Base-by-base conservation (phyloP, 768 basidiomycete species). In the Mycena albidolilacea region DNA sequence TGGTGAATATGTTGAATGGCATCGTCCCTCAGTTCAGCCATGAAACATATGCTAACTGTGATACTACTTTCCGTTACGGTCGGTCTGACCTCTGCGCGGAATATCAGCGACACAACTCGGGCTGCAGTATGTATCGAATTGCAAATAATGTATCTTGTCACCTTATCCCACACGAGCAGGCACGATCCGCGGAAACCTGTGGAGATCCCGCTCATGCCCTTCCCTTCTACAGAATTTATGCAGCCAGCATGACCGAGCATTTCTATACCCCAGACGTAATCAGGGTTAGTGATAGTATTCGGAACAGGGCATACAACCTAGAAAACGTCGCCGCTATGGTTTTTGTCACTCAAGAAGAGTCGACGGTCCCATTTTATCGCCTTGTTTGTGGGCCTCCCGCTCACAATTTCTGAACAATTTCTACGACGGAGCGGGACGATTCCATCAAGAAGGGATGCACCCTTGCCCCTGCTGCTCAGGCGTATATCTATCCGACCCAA, bases 171-270 rank as follows among this genome's bases (percentile, higher is more conserved):
- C 10, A 48, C 44, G 35, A 63, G 3, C 46, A 63, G 62, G 62
- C 0, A 35, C 43, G 44, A 35, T 46, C 62, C 10, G 41, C 62
- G 8, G 62, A 63, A 37, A 63, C 62, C 43, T 63, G 62, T 48
- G 62, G 62, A 46, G 62, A 63, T 48, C 62, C 44, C 17, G 62
- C 39, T 10, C n/a, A 62, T 46, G n/a, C 41, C 39, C 17, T 62
- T 43, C 41, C 60, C 7, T 30, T 19, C 21, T 63, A 63, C 62
- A 63, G 62, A 63, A 5, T 44, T 30, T 35, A 63, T 63, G 5
- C 6, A 7, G 43, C 43, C 21, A 30, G 23, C 44, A 14, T 44
- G 19, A 2, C 30, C 39, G 17, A 15, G 17, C 9, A 63, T 35
- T 14, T 17, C 62, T 63, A 63, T 21, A 12, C 7, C 46, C 14